Percentiles rank a stretch among this genome's conserved stretches.
Conservation (phyloP, 495 filamentous ascomycete genomes). For the Tuber umbilicatum region DNA sequence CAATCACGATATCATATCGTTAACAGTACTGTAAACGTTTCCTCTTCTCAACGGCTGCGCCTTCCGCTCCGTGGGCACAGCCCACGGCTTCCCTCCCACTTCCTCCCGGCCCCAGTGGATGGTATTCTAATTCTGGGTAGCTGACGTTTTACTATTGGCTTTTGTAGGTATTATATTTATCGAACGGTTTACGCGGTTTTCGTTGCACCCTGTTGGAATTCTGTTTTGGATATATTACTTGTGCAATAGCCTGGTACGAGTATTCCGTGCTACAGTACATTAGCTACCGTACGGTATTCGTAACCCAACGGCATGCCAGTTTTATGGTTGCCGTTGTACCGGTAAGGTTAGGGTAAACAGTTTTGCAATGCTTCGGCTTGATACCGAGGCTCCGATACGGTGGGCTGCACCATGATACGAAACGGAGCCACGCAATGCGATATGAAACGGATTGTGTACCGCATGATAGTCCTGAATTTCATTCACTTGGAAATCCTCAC, state of each 20-base stretch:
- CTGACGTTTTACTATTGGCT: background rate
- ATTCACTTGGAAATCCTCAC: background rate
- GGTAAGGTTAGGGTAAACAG: no score
- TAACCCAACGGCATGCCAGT: no score
- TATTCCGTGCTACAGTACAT: no score
- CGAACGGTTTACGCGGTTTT: background rate
- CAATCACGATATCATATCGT: no score
- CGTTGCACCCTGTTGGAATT: background rate
- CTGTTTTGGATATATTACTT: background rate
- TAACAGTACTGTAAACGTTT: no score
- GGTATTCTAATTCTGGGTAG: background rate
- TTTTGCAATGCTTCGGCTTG: background rate
- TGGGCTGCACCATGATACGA: background rate
- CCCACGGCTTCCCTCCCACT: background rate
- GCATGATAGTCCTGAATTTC: background rate
- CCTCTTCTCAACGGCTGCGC: background rate
- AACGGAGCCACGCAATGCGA: background rate
- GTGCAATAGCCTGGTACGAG: no score
- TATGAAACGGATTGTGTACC: background rate
- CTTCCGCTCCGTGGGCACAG: background rate
- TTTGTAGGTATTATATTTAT: background rate
- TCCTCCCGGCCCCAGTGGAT: no score
- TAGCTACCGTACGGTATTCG: background rate
- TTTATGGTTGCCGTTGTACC: no score
- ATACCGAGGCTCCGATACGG: background rate